Percentiles rank a stretch among this genome's conserved stretches.
phyloP scores from a whole-genome alignment of 768 basidiomycete species.

The Russula abietina region DNA sequence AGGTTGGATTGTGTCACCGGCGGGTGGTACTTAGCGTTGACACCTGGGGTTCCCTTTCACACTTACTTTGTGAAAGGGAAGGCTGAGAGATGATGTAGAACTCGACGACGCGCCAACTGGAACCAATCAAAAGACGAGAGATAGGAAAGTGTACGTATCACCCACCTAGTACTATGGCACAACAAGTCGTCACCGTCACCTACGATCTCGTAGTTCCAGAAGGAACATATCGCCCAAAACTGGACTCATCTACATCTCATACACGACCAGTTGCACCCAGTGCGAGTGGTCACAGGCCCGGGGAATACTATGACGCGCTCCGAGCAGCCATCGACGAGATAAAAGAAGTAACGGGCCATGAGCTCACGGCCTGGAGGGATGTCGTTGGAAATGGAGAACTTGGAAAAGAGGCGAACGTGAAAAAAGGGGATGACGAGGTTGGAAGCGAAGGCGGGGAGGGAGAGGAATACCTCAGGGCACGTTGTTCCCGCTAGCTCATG shows the following conservation, averaged over 20 bases:
- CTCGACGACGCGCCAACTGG: too few relatives aligned
- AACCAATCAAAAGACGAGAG: too few relatives aligned
- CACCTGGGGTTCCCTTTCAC: too few relatives aligned
- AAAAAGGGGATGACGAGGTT: conserved; percentile 43
- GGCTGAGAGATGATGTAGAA: too few relatives aligned
- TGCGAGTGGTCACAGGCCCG: conserved; percentile 24
- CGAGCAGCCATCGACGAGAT: conserved; percentile 46
- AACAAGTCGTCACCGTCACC: conserved; percentile 37
- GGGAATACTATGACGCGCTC: conserved; percentile 48
- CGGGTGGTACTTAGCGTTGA: too few relatives aligned
- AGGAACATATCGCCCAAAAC: conserved; percentile 24
- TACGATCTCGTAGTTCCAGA: conserved; percentile 43
- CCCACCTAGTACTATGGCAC: background rate
- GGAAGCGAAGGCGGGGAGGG: too few relatives aligned
- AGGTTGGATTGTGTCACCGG: too few relatives aligned
- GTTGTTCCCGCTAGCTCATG: too few relatives aligned
- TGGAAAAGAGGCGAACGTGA: conserved; percentile 48
- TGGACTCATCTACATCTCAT: conserved; percentile 26
- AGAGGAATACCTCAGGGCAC: too few relatives aligned
- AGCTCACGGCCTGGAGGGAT: conserved; percentile 72
- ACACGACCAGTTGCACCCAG: conserved; percentile 28
- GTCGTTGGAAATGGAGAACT: conserved; percentile 59
- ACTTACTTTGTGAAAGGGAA: too few relatives aligned
- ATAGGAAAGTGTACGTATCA: too few relatives aligned
- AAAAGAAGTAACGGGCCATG: conserved; percentile 51